A percentile compares a stretch with the other conserved stretches of the same genome.
Conservation (phyloP, 352 stramenopile genomes). For the Phytophthora brassicae region DNA sequence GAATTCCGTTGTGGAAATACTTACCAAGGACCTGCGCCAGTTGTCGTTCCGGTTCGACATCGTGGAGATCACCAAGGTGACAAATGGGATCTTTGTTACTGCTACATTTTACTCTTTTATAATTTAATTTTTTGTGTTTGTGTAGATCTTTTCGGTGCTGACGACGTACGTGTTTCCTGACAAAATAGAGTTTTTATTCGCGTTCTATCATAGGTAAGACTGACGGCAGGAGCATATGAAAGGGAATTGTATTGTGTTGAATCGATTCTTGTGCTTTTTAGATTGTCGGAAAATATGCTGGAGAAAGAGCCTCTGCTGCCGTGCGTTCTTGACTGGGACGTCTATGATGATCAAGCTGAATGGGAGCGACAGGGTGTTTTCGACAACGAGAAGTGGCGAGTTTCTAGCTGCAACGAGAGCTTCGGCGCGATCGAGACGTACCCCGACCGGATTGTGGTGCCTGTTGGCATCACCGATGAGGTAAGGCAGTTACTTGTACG, state of each 20-base stretch:
- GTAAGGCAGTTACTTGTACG: conserved; percentile 20
- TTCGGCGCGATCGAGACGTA: conserved; percentile 93
- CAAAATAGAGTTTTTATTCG: conserved; percentile 84
- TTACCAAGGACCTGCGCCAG: conserved; percentile 78
- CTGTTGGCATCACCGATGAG: conserved; percentile 85
- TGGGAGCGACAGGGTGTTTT: conserved; percentile 78
- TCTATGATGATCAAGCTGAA: conserved; percentile 64
- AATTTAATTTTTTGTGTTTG: conserved; percentile 2
- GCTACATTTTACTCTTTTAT: too few species aligned
- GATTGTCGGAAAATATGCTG: conserved; percentile 46
- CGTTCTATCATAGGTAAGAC: conserved; percentile 72
- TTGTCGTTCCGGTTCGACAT: conserved; percentile 78
- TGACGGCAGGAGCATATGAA: neutral
- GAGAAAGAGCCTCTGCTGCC: conserved; percentile 59
- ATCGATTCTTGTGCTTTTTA: conserved; percentile 8
- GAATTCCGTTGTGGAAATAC: conserved; percentile 71
- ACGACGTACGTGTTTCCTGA: conserved; percentile 83
- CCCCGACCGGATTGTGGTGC: conserved; percentile 93
- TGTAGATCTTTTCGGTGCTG: conserved; percentile 75
- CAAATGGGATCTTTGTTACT: too few species aligned
- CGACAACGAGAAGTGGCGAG: conserved; percentile 64
- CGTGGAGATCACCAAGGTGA: conserved; percentile 67
- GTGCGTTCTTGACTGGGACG: conserved; percentile 62
- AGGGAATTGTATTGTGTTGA: neutral
- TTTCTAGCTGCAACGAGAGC: conserved; percentile 61